These are phyloP conservation scores for Hippophae tibetana DNA, from an alignment of 306 rosid species.

Conservation along the genomic window DNA sequence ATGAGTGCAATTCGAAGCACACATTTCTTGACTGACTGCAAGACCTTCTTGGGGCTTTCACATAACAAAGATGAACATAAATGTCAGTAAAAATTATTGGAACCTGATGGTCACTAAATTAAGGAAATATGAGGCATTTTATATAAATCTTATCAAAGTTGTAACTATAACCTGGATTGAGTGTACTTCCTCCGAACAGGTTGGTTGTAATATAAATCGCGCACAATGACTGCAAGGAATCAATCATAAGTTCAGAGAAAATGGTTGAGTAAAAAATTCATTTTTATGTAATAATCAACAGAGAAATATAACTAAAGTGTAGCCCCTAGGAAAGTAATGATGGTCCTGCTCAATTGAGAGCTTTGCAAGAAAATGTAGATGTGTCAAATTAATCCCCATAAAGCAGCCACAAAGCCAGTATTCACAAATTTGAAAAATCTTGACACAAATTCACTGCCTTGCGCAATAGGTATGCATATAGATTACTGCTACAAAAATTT, in stretches of 20 bases:
- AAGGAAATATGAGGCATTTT: slow-evolving; percentile 15
- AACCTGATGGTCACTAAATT: slow-evolving; percentile 19
- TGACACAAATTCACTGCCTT: too few relatives aligned
- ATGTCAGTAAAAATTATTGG: slow-evolving; percentile 29
- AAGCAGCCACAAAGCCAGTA: too few relatives aligned
- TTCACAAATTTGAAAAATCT: too few relatives aligned
- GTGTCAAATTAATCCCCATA: too few relatives aligned
- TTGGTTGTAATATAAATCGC: slow-evolving; percentile 91
- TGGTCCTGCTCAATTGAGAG: too few relatives aligned
- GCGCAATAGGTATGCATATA: too few relatives aligned
- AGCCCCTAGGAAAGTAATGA: too few relatives aligned
- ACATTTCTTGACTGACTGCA: slow-evolving; percentile 75
- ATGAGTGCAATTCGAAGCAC: slow-evolving; percentile 53
- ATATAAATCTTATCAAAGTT: not conserved
- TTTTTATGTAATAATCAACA: not conserved
- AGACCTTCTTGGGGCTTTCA: slow-evolving; percentile 76
- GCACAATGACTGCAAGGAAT: slow-evolving; percentile 53
- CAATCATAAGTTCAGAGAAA: slow-evolving; percentile 1
- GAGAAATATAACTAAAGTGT: slow-evolving; percentile 5
- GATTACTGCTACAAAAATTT: too few relatives aligned
- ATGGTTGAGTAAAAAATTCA: slow-evolving; percentile 14
- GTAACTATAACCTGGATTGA: slow-evolving; percentile 63
- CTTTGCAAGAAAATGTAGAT: too few relatives aligned
- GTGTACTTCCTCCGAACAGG: slow-evolving; percentile 84
- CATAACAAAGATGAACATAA: slow-evolving; percentile 20